Evolutionary conservation across 2,329 filamentous ascomycete genomes (phyloP), one percentile per base, ranked within the genome.

Genomic region (Phaeosphaeria sp.): DNA sequence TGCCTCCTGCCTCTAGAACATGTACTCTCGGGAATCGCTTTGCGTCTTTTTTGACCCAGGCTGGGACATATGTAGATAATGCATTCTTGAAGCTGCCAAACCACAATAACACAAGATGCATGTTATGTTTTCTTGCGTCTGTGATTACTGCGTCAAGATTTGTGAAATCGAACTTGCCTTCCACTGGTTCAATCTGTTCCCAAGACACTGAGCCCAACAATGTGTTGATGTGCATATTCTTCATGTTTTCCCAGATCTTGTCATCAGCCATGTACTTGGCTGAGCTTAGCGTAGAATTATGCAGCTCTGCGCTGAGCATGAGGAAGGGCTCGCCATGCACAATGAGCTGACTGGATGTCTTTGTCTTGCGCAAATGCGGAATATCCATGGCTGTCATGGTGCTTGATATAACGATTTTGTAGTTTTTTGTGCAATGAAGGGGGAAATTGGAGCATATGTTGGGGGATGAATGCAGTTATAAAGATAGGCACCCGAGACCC

Each of bases 51-150:
- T 69, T 71, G 13, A 68, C 65, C 70, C 70, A 73, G 0, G 64
- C 30, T 7, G 66, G 63, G 3, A 58, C 66, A 7, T 70, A 80
- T 68, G 66, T 72, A 9, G 58, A 69, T 10, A 64, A 52, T 30
- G 66, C 80, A 65, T 82, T 83, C 63, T 83, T 82, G 69, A 79
- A 83, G 17, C 76, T 77, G 6, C 80, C 81, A 63, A 83, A 82
- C 81, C 81, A 83, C 10, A 82, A 64, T 27, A 82, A 59, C 0
- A 82, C 69, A 13, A 83, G 64, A 36, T 75, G 73, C 23, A 82
- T 59, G 3, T 63, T 74, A 60, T 81, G 71, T 42, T 67, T 58
- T 17, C 78, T 66, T 6, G 79, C 80, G 46, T 66, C 77, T 1
- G 66, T 17, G 30, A 82, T 74, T 25, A 80, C 63, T 42, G 74